Evolutionary conservation across 2,329 filamentous ascomycete genomes (phyloP).

Genomic region (Neoarthrinium moseri): DNA sequence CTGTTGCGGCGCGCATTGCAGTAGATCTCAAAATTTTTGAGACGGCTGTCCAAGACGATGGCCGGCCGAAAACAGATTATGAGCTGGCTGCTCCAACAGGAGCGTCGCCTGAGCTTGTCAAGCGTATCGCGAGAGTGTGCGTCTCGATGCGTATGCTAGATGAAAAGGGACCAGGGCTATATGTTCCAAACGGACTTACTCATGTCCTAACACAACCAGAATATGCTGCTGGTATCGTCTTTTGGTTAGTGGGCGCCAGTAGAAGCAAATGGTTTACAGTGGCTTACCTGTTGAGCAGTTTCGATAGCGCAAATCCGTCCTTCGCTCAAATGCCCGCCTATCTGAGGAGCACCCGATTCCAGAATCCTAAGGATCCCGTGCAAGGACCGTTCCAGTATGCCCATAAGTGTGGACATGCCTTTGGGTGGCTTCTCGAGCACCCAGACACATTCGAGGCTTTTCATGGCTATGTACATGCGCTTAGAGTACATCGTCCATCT

Average conservation of each 20-base stretch:
- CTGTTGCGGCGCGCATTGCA: constrained; percentile 15
- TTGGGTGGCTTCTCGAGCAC: constrained; percentile 13
- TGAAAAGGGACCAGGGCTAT: constrained; percentile 14
- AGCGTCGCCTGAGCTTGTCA: constrained; percentile 14
- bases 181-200: constrained; percentile 15
- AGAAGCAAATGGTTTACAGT: not conserved
- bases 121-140: constrained; percentile 14
- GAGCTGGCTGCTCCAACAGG: constrained; percentile 14
- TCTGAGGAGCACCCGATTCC: constrained; percentile 11
- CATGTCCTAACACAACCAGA: constrained; percentile 9
- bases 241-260: constrained; percentile 7
- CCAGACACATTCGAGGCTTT: constrained; percentile 17
- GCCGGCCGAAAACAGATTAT: constrained; percentile 12
- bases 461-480: constrained; percentile 14
- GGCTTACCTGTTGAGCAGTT: constrained; percentile 1
- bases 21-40: constrained; percentile 18
- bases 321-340: constrained; percentile 15
- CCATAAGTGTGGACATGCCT: constrained; percentile 9
- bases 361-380: constrained; percentile 11
- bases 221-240: constrained; percentile 13
- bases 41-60: constrained; percentile 10
- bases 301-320: constrained; percentile 12
- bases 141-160: constrained; percentile 18
- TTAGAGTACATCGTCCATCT: constrained; percentile 5
- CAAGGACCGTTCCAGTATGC: constrained; percentile 17